Evolutionary conservation across 345 rosid species (phyloP), one percentile per base, ranked within the genome.

Genomic region (Abelmoschus esculentus): DNA sequence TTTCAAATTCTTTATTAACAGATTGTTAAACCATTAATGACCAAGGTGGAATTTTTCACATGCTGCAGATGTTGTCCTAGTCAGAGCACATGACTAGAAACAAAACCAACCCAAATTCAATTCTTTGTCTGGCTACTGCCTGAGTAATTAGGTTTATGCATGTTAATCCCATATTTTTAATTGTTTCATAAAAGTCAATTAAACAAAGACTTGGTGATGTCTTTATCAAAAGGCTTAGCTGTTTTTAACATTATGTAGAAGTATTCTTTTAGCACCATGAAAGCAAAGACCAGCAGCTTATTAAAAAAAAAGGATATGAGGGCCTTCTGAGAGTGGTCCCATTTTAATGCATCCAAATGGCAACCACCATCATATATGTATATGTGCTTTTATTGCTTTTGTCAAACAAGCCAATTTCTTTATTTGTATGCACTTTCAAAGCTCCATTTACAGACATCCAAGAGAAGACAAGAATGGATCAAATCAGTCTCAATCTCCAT

Each of bases 201-300:
- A 67, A 61, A 67, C 70, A 79, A 0, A 57, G 71, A 52, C 17
- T 73, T 47, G 17, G 2, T 38, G 17, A 2, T 58, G 84, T 74
- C 78, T 63, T 60, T 11, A 44, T 80, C 76, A 73, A 56, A 55
- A 66, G 22, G 76, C 79, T 80, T 80, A 75, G 80, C 86, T 77
- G 81, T 71, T 77, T 44, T 61, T 70, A 61, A 70, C 68, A 53
- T 72, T 61, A 44, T 72, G 60, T 46, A 22, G 26, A 50, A 52
- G 69, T 65, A 65, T 72, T 83, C 79, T 56, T 52, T 2, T 19
- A 71, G 65, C 72, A 29, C 44, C 5, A 56, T 71, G 74, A 77
- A 71, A 62, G 73, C 71, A 73, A 73, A 77, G 70, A 47, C 71
- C 50, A 50, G 29, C 71, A 76, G 32, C 70, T 47, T 49, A 15